These are phyloP conservation scores for Ilyonectria destructans DNA, from an alignment of 2,329 filamentous ascomycete genomes.

Conservation along the genomic window DNA sequence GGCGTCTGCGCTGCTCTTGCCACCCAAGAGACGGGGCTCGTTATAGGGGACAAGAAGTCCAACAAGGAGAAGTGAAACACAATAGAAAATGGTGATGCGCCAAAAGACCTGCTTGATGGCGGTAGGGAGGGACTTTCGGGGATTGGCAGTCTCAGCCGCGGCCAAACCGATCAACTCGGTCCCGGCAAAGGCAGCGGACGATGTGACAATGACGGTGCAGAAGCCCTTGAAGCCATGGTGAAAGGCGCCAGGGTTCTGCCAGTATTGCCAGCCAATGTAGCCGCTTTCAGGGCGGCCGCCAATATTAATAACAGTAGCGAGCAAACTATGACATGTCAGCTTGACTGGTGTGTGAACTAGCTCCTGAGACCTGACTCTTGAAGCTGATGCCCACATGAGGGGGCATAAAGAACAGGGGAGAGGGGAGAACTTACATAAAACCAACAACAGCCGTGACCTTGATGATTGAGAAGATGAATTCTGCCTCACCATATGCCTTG, in stretches of 20 bases:
- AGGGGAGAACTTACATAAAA: constrained; percentile 78
- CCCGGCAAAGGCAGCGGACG: constrained; percentile 82
- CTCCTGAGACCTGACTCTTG: no score
- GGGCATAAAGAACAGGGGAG: no score
- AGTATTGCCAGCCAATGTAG: constrained; percentile 86
- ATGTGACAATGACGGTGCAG: constrained; percentile 83
- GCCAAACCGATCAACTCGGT: constrained; percentile 84
- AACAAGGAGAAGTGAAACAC: constrained; percentile 85
- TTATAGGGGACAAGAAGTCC: constrained; percentile 86
- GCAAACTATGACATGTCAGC: constrained; percentile 69
- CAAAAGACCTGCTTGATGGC: constrained; percentile 96
- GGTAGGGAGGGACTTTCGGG: constrained; percentile 82
- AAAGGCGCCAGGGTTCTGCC: constrained; percentile 85
- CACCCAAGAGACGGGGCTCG: constrained; percentile 74
- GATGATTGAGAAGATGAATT: constrained; percentile 88
- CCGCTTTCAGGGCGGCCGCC: constrained; percentile 80
- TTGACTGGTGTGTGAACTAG: no score
- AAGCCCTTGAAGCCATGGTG: constrained; percentile 86
- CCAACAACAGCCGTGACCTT: constrained; percentile 89
- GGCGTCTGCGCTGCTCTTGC: constrained; percentile 72
- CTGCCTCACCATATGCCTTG: constrained; percentile 63
- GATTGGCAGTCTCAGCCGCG: constrained; percentile 65
- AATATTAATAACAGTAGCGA: constrained; percentile 88
- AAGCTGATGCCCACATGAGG: no score
- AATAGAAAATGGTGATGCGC: constrained; percentile 92